Percentiles rank a stretch among this genome's conserved stretches.
These are phyloP conservation scores for Aspergillus pseudoterreus DNA, from an alignment of 2,329 filamentous ascomycete species.

Conservation along the genomic window DNA sequence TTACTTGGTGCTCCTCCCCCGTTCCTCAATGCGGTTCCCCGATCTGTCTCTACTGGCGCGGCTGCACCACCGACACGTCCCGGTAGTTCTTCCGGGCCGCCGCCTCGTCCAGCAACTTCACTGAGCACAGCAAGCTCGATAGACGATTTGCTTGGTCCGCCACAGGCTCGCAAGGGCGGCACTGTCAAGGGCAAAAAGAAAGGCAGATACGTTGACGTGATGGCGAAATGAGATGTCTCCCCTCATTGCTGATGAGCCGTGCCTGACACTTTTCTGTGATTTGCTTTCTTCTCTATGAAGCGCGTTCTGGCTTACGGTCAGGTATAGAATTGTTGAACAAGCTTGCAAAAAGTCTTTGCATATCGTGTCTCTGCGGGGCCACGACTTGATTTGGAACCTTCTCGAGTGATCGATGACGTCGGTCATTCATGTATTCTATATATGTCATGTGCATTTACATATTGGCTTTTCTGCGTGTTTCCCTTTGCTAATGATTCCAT, in stretches of 20 bases:
- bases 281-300: conserved; percentile 14
- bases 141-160: conserved; percentile 81
- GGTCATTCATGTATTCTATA: conserved; percentile 8
- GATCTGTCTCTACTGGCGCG: conserved; percentile 36
- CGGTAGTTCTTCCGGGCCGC: conserved; percentile 39
- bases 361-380: conserved; percentile 6
- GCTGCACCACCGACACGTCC: conserved; percentile 33
- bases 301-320: conserved; percentile 8
- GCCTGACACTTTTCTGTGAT: conserved; percentile 8
- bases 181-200: conserved; percentile 71
- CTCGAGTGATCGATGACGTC: conserved; percentile 5
- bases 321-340: conserved; percentile 3
- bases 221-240: conserved; percentile 59
- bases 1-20: conserved; percentile 29
- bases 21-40: conserved; percentile 20
- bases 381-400: conserved; percentile 1
- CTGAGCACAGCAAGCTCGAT: conserved; percentile 93
- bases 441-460: conserved; percentile 8
- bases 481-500: conserved; percentile 6
- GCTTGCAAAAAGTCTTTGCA: conserved; percentile 10
- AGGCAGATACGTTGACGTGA: conserved; percentile 92
- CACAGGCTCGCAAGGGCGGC: conserved; percentile 63
- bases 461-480: neutral
- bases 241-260: conserved; percentile 4
- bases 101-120: conserved; percentile 69